Conservation (phyloP, 2,329 filamentous ascomycete species). For the Penicillium psychrosexuale region DNA sequence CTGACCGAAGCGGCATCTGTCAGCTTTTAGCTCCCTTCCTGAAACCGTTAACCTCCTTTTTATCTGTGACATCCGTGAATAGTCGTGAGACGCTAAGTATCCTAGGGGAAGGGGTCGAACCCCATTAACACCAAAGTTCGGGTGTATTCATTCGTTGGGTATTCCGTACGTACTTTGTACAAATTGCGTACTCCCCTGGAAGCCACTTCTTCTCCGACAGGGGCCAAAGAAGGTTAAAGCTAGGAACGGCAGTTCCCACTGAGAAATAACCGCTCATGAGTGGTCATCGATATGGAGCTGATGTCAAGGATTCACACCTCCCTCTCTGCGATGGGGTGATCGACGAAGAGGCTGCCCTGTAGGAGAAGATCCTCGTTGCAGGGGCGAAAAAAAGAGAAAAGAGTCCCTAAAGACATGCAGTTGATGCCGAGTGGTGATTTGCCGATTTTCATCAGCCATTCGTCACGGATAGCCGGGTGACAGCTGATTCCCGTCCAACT, state of each 20-base stretch:
- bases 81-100: background rate
- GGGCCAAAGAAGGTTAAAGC: background rate
- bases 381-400: background rate
- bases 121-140: background rate
- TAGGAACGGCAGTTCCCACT: background rate
- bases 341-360: background rate
- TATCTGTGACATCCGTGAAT: background rate
- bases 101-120: background rate
- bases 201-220: background rate
- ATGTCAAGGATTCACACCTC: background rate
- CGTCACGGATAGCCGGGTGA: background rate
- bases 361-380: background rate
- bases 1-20: background rate
- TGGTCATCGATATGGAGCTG: constrained; percentile 1
- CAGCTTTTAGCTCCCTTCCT: background rate
- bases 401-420: background rate
- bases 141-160: background rate
- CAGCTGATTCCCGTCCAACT: background rate
- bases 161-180: background rate
- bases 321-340: background rate
- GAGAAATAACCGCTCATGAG: background rate
- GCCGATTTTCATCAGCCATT: background rate
- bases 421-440: background rate
- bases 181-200: background rate
- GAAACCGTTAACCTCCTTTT: background rate